A percentile compares a stretch with the other conserved stretches of the same genome.
These are phyloP conservation scores for Otatea glauca DNA, from an alignment of 176 grass and related monocot genomes.

Conservation along the genomic window DNA sequence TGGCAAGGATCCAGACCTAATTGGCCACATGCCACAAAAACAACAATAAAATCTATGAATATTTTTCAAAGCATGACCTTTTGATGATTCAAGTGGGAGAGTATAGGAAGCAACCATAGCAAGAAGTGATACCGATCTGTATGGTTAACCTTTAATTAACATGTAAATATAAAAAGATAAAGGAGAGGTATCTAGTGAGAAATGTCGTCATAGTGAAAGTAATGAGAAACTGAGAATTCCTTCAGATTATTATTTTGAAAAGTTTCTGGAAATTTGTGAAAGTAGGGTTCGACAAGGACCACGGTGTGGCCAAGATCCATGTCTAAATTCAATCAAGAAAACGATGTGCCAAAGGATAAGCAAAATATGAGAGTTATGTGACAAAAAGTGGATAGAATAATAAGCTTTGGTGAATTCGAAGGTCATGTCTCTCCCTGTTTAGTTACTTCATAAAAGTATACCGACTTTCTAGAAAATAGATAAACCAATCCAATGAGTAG, in stretches of 20 bases:
- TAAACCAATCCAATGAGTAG: slow-evolving; percentile 1
- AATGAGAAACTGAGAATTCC: slow-evolving; percentile 16
- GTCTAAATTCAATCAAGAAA: slow-evolving; percentile 37
- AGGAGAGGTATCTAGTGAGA: slow-evolving; percentile 26
- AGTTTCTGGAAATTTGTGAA: slow-evolving; percentile 20
- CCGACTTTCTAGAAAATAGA: background rate
- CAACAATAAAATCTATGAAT: slow-evolving; percentile 18
- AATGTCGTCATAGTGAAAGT: slow-evolving; percentile 36
- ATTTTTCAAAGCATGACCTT: slow-evolving; percentile 7
- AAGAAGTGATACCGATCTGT: slow-evolving; percentile 34
- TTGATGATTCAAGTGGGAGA: slow-evolving; percentile 34
- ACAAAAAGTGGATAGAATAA: slow-evolving; percentile 4
- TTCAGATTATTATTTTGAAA: slow-evolving; percentile 30
- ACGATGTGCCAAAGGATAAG: slow-evolving; percentile 19
- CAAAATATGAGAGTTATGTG: background rate
- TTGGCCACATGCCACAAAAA: slow-evolving; percentile 41
- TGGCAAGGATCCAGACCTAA: slow-evolving; percentile 26
- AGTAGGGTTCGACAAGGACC: slow-evolving; percentile 34
- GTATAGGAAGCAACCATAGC: background rate
- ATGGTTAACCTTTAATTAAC: slow-evolving; percentile 49
- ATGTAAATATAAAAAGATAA: slow-evolving; percentile 22
- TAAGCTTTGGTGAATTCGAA: slow-evolving; percentile 7
- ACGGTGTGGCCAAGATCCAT: slow-evolving; percentile 40
- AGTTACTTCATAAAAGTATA: background rate
- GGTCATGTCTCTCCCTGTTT: slow-evolving; percentile 11